These are phyloP conservation scores for Wickerhamomyces xylosicus DNA, from an alignment of 805 yeast species.

Conservation along the genomic window DNA sequence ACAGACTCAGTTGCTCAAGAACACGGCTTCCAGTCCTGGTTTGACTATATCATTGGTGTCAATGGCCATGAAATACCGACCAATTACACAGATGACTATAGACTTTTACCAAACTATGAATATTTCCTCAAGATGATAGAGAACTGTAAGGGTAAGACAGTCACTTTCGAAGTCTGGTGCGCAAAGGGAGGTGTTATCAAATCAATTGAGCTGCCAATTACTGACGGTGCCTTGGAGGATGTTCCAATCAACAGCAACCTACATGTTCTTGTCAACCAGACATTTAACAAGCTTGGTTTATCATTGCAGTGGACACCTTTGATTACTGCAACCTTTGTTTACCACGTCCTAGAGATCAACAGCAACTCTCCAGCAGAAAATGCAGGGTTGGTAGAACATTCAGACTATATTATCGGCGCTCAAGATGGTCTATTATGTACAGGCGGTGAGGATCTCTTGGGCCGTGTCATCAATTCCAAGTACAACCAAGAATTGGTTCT, in stretches of 20 bases:
- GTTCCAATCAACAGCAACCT: slow-evolving; percentile 11
- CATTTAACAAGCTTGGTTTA: slow-evolving; percentile 48
- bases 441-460: slow-evolving; percentile 78
- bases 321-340: slow-evolving; percentile 67
- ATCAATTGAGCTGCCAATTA: slow-evolving; percentile 27
- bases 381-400: slow-evolving; percentile 75
- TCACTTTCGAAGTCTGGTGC: slow-evolving; percentile 65
- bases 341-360: slow-evolving; percentile 73
- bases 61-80: slow-evolving; percentile 56
- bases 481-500: slow-evolving; percentile 36
- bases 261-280: slow-evolving; percentile 19
- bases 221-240: slow-evolving; percentile 21
- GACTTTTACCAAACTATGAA: slow-evolving; percentile 31
- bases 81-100: slow-evolving; percentile 22
- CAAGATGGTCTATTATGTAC: slow-evolving; percentile 76
- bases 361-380: slow-evolving; percentile 71
- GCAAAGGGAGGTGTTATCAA: slow-evolving; percentile 71
- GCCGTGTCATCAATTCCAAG: slow-evolving; percentile 51
- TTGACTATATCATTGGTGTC: slow-evolving; percentile 76
- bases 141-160: slow-evolving; percentile 27
- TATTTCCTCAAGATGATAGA: slow-evolving; percentile 32
- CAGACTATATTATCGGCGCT: slow-evolving; percentile 84
- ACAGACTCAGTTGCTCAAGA: slow-evolving; percentile 35
- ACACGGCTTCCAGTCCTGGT: slow-evolving; percentile 69
- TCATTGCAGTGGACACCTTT: slow-evolving; percentile 72